These are phyloP conservation scores for Ophioceras dolichostomum DNA, from an alignment of 2,329 filamentous ascomycete genomes.

Conservation along the genomic window DNA sequence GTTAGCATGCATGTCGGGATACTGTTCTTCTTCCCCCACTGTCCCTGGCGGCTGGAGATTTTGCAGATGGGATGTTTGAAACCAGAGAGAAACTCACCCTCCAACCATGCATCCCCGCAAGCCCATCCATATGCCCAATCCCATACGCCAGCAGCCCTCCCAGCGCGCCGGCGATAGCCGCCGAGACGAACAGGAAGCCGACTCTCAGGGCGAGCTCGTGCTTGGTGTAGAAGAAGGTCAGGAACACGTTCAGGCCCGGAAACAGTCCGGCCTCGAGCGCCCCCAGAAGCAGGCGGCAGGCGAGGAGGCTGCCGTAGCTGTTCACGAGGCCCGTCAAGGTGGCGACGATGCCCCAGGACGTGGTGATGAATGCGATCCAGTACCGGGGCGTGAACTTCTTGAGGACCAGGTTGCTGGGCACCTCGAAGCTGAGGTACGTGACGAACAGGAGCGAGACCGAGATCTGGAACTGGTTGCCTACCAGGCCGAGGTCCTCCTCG, in stretches of 20 bases:
- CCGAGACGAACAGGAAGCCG: slow-evolving; percentile 59
- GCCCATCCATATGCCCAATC: slow-evolving; percentile 61
- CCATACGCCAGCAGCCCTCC: slow-evolving; percentile 64
- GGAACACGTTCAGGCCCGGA: slow-evolving; percentile 54
- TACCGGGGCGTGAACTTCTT: slow-evolving; percentile 49
- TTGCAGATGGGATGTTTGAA: not conserved
- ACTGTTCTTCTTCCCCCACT: not conserved
- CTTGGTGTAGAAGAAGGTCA: slow-evolving; percentile 68
- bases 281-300: slow-evolving; percentile 56
- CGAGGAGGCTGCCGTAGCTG: slow-evolving; percentile 53
- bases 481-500: slow-evolving; percentile 47
- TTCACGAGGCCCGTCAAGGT: slow-evolving; percentile 56
- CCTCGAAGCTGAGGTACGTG: slow-evolving; percentile 49
- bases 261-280: slow-evolving; percentile 59
- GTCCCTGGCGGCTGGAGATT: too few species aligned
- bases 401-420: slow-evolving; percentile 52
- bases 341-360: slow-evolving; percentile 56
- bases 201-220: slow-evolving; percentile 60
- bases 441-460: slow-evolving; percentile 57
- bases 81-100: slow-evolving; percentile 16
- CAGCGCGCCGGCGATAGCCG: slow-evolving; percentile 58
- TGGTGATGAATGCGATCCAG: slow-evolving; percentile 53
- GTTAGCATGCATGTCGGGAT: too few species aligned
- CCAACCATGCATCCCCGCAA: slow-evolving; percentile 54
- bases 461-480: slow-evolving; percentile 56